Conservation (phyloP, 1,284 basidiomycete genomes). For the Thecaphora frezii region DNA sequence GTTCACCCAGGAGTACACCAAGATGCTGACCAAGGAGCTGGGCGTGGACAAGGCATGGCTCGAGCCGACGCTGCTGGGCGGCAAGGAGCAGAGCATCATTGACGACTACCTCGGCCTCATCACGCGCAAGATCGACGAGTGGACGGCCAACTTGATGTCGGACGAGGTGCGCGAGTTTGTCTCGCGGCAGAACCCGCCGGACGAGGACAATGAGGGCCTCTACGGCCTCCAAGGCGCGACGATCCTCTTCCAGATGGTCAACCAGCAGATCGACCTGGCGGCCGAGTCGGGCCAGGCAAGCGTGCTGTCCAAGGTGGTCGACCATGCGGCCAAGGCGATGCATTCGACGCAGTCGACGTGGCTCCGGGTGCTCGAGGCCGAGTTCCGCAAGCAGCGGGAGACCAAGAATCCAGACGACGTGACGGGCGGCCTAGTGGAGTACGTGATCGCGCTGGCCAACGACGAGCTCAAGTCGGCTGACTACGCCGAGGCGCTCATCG, state of each 20-base stretch:
- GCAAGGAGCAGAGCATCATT: slow-evolving; percentile 87
- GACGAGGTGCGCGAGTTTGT: slow-evolving; percentile 85
- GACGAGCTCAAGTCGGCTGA: slow-evolving; percentile 97
- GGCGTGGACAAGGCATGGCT: slow-evolving; percentile 68
- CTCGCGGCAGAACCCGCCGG: slow-evolving; percentile 79
- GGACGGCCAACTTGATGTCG: slow-evolving; percentile 90
- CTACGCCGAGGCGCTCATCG: slow-evolving; percentile 81
- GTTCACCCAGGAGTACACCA: slow-evolving; percentile 93
- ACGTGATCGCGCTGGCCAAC: slow-evolving; percentile 95
- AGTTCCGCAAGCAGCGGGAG: slow-evolving; percentile 83
- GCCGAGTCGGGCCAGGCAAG: slow-evolving; percentile 93
- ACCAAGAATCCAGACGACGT: slow-evolving; percentile 77
- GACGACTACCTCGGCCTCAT: slow-evolving; percentile 94
- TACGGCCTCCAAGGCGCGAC: slow-evolving; percentile 90
- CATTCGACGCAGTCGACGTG: slow-evolving; percentile 84
- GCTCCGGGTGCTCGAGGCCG: slow-evolving; percentile 78
- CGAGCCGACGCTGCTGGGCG: slow-evolving; percentile 74
- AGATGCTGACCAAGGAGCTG: slow-evolving; percentile 85
- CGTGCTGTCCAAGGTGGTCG: slow-evolving; percentile 85
- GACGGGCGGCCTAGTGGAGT: slow-evolving; percentile 86
- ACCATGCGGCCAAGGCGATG: slow-evolving; percentile 88
- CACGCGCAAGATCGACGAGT: slow-evolving; percentile 93
- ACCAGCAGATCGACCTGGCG: slow-evolving; percentile 92
- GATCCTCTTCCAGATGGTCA: slow-evolving; percentile 94
- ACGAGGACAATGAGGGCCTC: slow-evolving; percentile 81